Base-by-base conservation (phyloP, 768 basidiomycete species). In the Pholiota conissans region DNA sequence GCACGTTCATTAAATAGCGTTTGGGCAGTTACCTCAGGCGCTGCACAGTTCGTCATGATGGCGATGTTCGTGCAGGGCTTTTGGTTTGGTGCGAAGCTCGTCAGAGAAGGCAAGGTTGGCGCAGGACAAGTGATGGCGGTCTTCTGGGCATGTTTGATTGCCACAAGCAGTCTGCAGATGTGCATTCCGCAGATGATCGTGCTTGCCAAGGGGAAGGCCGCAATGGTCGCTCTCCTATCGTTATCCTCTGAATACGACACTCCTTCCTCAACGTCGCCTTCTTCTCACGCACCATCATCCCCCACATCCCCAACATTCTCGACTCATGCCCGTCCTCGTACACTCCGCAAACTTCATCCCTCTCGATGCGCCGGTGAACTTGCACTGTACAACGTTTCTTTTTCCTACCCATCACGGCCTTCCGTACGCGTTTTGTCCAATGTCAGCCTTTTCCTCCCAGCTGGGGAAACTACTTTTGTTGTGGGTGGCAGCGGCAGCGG, bases 131-230 rank as follows among this genome's bases (percentile, higher is more conserved):
- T 98, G 61, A 95, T 95, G 89, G 87, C 90, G n/a, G 93, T 95
- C 51, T 99, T 98, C 71, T 98, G 96, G 95, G 95, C 96, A 0
- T 95, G 93, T 69, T 77, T 98, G 20, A 90, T 98, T 59, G 94
- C 93, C 0, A 89, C 90, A 1, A 87, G 83, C 63, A 94, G 93
- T 69, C 74, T 97, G 2, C 94, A 97, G 69, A 85, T 90, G 80
- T 86, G 86, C 65, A 84, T 98, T 9, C 94, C 95, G 0, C 85
- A 91, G 59, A 74, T 93, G 63, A 87, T 95, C 60, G 73, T 79
- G 28, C 74, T 97, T 58, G 81, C 87, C 16, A 90, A 89, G 67
- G 96, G 93, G 55, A 97, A 96, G 69, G 83, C 83, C 54, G 85
- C 90, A 3, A 87, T 93, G 80, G 85, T 80, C 1, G 77, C 84